Evolutionary conservation across 2,329 filamentous ascomycete species (phyloP).

Genomic region (Fusarium mangiferae): DNA sequence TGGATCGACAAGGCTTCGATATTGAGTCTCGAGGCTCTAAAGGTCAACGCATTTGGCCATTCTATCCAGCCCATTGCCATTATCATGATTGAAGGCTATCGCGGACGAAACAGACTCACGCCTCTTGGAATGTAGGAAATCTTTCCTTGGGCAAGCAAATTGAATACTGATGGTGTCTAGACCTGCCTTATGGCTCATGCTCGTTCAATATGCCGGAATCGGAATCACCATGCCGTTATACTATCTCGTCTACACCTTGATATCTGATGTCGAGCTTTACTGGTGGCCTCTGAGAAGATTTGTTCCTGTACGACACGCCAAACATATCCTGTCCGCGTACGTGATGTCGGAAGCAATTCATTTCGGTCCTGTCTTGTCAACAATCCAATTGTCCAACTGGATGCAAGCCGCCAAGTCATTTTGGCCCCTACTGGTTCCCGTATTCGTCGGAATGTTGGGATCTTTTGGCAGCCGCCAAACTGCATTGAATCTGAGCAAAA

Average conservation of each 20-base stretch:
- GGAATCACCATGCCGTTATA: neutral
- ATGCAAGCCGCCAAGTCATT: neutral
- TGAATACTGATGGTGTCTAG: neutral
- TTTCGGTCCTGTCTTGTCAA: neutral
- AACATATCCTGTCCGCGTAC: neutral
- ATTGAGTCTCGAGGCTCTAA: neutral
- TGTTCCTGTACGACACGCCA: neutral
- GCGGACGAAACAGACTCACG: neutral
- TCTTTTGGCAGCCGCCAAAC: neutral
- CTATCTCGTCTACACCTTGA: neutral
- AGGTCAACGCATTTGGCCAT: neutral
- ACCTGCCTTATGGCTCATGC: neutral
- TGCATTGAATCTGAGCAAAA: too few species aligned
- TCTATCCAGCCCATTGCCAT: neutral
- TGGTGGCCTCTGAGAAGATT: neutral
- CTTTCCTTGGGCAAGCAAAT: fast-evolving
- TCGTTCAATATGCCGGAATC: neutral
- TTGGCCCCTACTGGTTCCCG: neutral
- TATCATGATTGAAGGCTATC: neutral
- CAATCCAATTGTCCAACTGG: too few species aligned
- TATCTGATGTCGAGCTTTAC: neutral
- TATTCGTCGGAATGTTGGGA: neutral
- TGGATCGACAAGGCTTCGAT: neutral
- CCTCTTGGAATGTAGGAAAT: neutral
- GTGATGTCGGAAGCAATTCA: neutral